phyloP scores from a whole-genome alignment of 768 basidiomycete genomes.

The Lepiota subincarnata region DNA sequence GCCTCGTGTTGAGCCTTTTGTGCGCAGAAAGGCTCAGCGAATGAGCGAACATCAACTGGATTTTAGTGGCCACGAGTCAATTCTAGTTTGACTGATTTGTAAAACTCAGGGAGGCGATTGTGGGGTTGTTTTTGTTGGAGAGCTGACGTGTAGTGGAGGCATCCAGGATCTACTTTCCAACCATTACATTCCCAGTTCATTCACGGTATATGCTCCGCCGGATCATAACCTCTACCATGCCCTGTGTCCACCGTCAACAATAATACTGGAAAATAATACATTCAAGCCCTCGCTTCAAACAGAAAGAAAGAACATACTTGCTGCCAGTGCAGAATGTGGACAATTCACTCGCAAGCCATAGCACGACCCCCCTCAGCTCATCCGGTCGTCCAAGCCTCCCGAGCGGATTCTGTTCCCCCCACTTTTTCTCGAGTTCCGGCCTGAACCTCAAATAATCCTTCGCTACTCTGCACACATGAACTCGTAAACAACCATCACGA shows the following conservation, averaged over 20 bases:
- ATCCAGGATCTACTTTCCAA: too few species aligned
- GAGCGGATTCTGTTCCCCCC: constrained; percentile 59
- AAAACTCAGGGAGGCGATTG: too few species aligned
- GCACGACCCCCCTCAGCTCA: constrained; percentile 62
- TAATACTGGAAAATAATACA: constrained; percentile 12
- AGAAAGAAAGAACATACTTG: constrained; percentile 37
- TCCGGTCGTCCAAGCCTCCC: constrained; percentile 63
- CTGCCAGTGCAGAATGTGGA: constrained; percentile 71
- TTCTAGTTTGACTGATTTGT: too few species aligned
- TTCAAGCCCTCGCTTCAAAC: background rate
- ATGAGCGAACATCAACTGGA: too few species aligned
- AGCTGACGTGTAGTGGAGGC: background rate
- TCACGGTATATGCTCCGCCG: too few species aligned
- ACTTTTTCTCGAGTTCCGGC: constrained; percentile 50
- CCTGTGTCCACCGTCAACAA: constrained; percentile 23
- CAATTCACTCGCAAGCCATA: constrained; percentile 68
- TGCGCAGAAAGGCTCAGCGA: too few species aligned
- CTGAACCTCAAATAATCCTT: constrained; percentile 35
- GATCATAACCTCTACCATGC: constrained; percentile 18
- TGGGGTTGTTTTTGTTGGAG: too few species aligned
- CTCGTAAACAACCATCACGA: background rate
- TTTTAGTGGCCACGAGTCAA: too few species aligned
- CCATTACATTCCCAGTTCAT: background rate
- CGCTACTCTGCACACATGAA: constrained; percentile 20
- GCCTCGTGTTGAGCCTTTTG: too few species aligned